Evolutionary conservation across 208 protist genomes (phyloP), one percentile per base, ranked within the genome.

Genomic region (Crithidia brevicula): DNA sequence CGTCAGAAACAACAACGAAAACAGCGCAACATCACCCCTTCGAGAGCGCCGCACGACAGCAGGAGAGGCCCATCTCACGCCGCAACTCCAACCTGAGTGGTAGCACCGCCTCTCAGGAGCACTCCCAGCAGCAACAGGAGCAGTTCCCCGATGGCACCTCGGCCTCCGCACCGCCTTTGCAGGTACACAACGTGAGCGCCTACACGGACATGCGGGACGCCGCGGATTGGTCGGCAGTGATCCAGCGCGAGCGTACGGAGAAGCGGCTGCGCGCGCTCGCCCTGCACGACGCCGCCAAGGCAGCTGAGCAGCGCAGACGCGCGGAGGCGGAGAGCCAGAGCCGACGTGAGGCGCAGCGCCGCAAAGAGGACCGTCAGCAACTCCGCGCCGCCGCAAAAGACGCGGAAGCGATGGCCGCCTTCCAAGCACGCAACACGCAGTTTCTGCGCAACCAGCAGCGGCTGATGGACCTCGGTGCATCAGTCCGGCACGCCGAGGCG

Each of bases 121-220:
- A 57, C 27, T 47, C 30, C 61, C 25, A 18, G 45, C 45, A 52
- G 33, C 13, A 20, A 6, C 27, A 56, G 15, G 31, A 38, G 42
- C 22, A 40, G 38, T 59, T 18, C 67, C 15, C n/a, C 67, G 13
- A 31, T 33, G 11, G 22, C 13, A 3, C 59, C 46, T 20, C 45
- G 31, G 15, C 28, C 23, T 13, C 31, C 28, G 15, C 43, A 5
- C 33, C 20, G 4, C 36, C 36, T 13, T 16, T 74, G 43, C 50
- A 56, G n/a, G 68, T 74, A 22, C 60, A 74, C 61, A 67, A 67
- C 43, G 15, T 74, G 22, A 31, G 30, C 52, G 46, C 68, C 31
- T 74, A 62, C 46, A 50, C 38, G 13, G 52, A 52, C 27, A 62
- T 74, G 60, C 68, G 68, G 22, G 68, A 74, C n/a, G 59, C 60